A percentile compares a stretch with the other conserved stretches of the same genome.
phyloP scores from a whole-genome alignment of 768 basidiomycete genomes.

The Saitozyma podzolica region DNA sequence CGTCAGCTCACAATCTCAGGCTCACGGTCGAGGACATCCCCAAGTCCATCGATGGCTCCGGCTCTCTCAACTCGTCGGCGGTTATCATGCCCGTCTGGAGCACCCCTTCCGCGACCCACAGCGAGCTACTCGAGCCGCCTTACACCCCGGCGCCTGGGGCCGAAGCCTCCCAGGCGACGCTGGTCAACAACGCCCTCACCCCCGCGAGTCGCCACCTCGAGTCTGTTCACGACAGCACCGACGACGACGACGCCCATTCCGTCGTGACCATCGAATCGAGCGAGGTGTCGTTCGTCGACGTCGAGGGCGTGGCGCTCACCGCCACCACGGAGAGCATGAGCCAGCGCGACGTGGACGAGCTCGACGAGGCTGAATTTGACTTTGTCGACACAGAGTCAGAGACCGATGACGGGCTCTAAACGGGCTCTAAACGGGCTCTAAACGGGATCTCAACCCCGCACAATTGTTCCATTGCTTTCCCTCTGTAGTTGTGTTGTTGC shows the following conservation, averaged over 20 bases:
- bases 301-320: slow-evolving; percentile 53
- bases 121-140: background rate
- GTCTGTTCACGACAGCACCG: background rate
- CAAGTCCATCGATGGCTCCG: slow-evolving; percentile 3
- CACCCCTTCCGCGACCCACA: background rate
- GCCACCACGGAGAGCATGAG: slow-evolving; percentile 4
- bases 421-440: background rate
- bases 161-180: background rate
- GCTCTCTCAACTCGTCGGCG: slow-evolving; percentile 34
- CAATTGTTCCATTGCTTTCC: no score
- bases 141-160: background rate
- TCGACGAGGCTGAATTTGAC: slow-evolving; percentile 33
- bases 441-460: no score
- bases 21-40: slow-evolving; percentile 20
- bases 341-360: slow-evolving; percentile 2
- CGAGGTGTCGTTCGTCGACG: slow-evolving; percentile 28
- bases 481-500: no score
- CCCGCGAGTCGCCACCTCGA: background rate
- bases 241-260: slow-evolving; percentile 18
- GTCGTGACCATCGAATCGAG: slow-evolving; percentile 11
- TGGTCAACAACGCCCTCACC: slow-evolving; percentile 4
- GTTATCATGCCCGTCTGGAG: slow-evolving; percentile 41
- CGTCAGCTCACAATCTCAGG: background rate
- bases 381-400: slow-evolving; percentile 29
- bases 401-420: slow-evolving; percentile 24